Percentiles rank a stretch among this genome's conserved stretches.
These are phyloP conservation scores for Malus orientalis DNA, from an alignment of 306 rosid genomes.

Conservation along the genomic window DNA sequence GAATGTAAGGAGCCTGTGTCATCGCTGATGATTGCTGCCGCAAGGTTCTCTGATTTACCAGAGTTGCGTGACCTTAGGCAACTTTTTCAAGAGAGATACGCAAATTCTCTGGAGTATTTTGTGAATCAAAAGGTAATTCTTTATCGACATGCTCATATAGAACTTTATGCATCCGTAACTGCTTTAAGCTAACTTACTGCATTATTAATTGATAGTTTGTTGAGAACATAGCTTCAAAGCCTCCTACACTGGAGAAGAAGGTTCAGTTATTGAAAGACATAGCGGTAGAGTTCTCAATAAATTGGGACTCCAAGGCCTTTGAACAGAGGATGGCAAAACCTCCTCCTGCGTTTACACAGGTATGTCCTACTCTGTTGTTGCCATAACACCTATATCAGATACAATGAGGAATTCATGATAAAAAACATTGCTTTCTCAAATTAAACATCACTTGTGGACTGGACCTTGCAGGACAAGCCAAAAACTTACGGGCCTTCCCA, in stretches of 20 bases:
- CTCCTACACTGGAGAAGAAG: conserved; percentile 66
- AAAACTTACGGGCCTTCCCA: conserved; percentile 27
- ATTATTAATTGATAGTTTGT: conserved; percentile 52
- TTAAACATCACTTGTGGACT: conserved; percentile 7
- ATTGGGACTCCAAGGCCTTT: conserved; percentile 77
- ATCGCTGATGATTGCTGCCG: conserved; percentile 78
- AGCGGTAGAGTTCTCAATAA: conserved; percentile 67
- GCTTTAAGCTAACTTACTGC: conserved; percentile 20
- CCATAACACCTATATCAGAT: not conserved
- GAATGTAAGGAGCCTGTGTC: conserved; percentile 76
- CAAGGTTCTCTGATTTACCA: conserved; percentile 92
- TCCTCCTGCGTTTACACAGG: conserved; percentile 46
- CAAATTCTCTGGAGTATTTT: conserved; percentile 44
- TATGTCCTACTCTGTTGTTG: conserved; percentile 20
- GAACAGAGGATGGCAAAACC: conserved; percentile 69
- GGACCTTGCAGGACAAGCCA: conserved; percentile 52
- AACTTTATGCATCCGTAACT: conserved; percentile 2
- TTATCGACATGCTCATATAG: not conserved
- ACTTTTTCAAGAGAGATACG: conserved; percentile 71
- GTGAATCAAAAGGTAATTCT: conserved; percentile 59
- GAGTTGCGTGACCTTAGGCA: conserved; percentile 91
- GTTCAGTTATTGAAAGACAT: conserved; percentile 66
- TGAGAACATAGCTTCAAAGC: conserved; percentile 54
- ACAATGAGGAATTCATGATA: not conserved
- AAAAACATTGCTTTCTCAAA: not conserved